phyloP scores from a whole-genome alignment of 106 monocot genomes.

The Dendrobium catenatum region DNA sequence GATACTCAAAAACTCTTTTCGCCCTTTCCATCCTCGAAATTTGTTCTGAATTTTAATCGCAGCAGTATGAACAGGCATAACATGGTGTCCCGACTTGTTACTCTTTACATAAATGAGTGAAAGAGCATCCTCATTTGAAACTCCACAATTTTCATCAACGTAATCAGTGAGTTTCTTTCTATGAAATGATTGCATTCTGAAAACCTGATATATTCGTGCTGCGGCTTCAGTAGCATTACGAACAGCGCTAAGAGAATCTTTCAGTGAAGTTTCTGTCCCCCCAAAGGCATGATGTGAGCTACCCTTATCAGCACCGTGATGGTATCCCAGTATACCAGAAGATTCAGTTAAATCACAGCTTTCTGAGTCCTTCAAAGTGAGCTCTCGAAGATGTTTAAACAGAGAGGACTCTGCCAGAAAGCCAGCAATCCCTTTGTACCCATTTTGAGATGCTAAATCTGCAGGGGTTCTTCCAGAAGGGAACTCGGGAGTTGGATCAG shows the following conservation, averaged over 20 bases:
- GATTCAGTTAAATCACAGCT: conserved; percentile 22
- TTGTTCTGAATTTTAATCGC: conserved; percentile 89
- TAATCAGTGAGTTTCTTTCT: conserved; percentile 66
- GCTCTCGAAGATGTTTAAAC: conserved; percentile 55
- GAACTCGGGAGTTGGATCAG: conserved; percentile 74
- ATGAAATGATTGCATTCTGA: conserved; percentile 79
- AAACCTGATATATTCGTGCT: conserved; percentile 85
- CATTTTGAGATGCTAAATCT: conserved; percentile 86
- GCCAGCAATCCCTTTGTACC: conserved; percentile 94
- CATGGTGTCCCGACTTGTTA: conserved; percentile 35
- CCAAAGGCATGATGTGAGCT: conserved; percentile 14
- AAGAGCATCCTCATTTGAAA: conserved; percentile 67
- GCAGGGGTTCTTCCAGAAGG: conserved; percentile 88
- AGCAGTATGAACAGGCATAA: conserved; percentile 57
- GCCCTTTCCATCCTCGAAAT: conserved; percentile 97
- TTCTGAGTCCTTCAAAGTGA: conserved; percentile 59
- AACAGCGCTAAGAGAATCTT: conserved; percentile 58
- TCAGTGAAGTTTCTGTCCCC: conserved; percentile 36
- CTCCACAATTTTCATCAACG: conserved; percentile 41
- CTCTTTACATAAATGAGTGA: conserved; percentile 47
- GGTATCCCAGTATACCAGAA: conserved; percentile 20
- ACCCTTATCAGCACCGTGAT: conserved; percentile 25
- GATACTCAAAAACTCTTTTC: conserved; percentile 72
- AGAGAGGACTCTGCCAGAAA: conserved; percentile 82
- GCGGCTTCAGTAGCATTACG: conserved; percentile 81